Evolutionary conservation across 768 basidiomycete genomes (phyloP).

Genomic region (Collybiopsis confluens): DNA sequence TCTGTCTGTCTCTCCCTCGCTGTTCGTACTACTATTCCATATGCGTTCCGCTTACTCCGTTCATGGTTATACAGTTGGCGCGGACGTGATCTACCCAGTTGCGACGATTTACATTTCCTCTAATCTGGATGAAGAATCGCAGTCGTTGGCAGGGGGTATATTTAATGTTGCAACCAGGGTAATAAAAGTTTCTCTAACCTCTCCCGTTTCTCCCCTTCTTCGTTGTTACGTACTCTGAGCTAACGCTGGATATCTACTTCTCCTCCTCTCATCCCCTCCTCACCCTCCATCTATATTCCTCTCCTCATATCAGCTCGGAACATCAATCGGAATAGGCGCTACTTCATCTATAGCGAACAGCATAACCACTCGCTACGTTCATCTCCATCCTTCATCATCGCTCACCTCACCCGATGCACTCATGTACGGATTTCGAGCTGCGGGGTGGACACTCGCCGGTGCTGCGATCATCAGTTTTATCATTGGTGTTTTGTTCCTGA

Average conservation of each 20-base stretch:
- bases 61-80: slow-evolving; percentile 17
- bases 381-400: slow-evolving; percentile 16
- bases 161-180: slow-evolving; percentile 28
- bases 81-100: slow-evolving; percentile 24
- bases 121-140: slow-evolving; percentile 22
- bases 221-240: too few relatives aligned
- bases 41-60: too few relatives aligned
- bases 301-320: slow-evolving; percentile 30
- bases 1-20: too few relatives aligned
- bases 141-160: slow-evolving; percentile 26
- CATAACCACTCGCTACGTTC: slow-evolving; percentile 20
- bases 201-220: too few relatives aligned
- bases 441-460: slow-evolving; percentile 22
- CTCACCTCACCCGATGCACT: slow-evolving; percentile 23
- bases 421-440: slow-evolving; percentile 28
- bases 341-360: slow-evolving; percentile 26
- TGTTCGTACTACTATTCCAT: too few relatives aligned
- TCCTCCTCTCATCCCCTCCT: too few relatives aligned
- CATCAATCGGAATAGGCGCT: slow-evolving; percentile 28
- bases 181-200: background rate
- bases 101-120: slow-evolving; percentile 24
- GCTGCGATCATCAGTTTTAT: slow-evolving; percentile 11
- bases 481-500: slow-evolving; percentile 13
- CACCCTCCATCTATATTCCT: background rate
- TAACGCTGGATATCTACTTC: too few relatives aligned